Evolutionary conservation across 768 basidiomycete genomes (phyloP), one percentile per base, ranked within the genome.

Genomic region (Cystobasidium onofrii): DNA sequence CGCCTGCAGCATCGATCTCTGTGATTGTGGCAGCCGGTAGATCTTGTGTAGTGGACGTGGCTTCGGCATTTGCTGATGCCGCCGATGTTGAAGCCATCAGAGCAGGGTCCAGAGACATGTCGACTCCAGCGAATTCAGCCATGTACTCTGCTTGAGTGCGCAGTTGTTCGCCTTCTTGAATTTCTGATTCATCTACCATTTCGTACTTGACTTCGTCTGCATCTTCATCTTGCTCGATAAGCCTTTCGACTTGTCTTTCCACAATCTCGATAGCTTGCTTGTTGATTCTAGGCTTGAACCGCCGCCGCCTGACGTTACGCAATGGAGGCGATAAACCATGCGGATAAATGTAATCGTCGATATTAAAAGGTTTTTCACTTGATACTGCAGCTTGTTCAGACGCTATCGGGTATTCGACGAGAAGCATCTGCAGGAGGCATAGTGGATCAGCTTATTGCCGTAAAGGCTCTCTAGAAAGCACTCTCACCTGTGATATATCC

Each of bases 331-430:
- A 96, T 57, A 98, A 84, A 1, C 96, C 96, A 78, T 98, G 94
- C 0, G 90, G 93, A 89, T 91, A 99, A 70, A 97, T 92, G 81
- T 94, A 97, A 76, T 97, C 94, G 76, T 96, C 92, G 61, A 96
- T 86, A 77, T 88, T 92, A 83, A 95, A 90, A 66, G 85, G 86
- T 80, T 86, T 88, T 65, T 76, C 78, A 54, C 86, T 86, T 39
- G 84, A 85, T 17, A 83, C 83, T 34, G 88, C 85, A 72, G 90
- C 83, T 60, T 86, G 86, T 75, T 91, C 82, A 23, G 76, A 74
- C 7, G 75, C 57, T 54, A 83, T 80, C 12, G 79, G 80, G 23
- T 81, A 74, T 74, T 89, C 91, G 27, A 96, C 88, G 1, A 96
- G 88, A 54, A 99, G 86, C 93, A 97, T 97, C 92, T 96, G 78